Base-by-base conservation (phyloP, 2,329 filamentous ascomycete genomes). In the Pestalotiopsis sp. region DNA sequence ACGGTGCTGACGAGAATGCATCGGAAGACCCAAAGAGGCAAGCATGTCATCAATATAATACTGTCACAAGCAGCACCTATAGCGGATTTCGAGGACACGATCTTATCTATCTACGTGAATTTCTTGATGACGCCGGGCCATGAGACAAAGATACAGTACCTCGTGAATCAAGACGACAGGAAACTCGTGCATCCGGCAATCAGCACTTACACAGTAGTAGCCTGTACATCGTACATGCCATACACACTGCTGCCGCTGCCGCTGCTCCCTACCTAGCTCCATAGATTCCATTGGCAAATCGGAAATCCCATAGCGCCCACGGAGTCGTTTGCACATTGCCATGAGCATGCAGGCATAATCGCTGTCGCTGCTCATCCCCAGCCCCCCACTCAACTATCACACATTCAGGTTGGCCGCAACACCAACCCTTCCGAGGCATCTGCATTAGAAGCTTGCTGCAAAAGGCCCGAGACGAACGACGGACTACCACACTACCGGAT, bases 261-360 rank as follows among this genome's bases (percentile, higher is more conserved):
- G 27, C 57, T 36, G 31, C 31, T 36, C 31, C 27, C 27, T 31
- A 31, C 27, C 31, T 27, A 59, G 57, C 57, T 27, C 57, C 57
- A 59, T 17, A 62, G 31, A 39, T 27, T 20, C 59, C 25, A 63
- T 67, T 63, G 66, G 57, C 66, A 63, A 63, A 67, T 67, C 23
- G 66, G 56, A 56, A 66, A 66, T 66, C 45, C 65, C 66, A 67
- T 67, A 39, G 27, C 52, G 58, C 38, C 66, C 66, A 62, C 57
- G 66, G 58, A 67, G 27, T 36, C 66, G 41, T 62, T 62, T 38
- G 57, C 57, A 67, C 64, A 66, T 56, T 58, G 41, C 41, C 52
- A 38, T 57, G 41, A 23, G 12, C 64, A 12, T 49, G 45, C 64
- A 58, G 64, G 41, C 45, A 56, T 57, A 38, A 45, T 45, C 17